Conservation (phyloP, 371 early-diverging fungal species). For the Circinella umbellata region DNA sequence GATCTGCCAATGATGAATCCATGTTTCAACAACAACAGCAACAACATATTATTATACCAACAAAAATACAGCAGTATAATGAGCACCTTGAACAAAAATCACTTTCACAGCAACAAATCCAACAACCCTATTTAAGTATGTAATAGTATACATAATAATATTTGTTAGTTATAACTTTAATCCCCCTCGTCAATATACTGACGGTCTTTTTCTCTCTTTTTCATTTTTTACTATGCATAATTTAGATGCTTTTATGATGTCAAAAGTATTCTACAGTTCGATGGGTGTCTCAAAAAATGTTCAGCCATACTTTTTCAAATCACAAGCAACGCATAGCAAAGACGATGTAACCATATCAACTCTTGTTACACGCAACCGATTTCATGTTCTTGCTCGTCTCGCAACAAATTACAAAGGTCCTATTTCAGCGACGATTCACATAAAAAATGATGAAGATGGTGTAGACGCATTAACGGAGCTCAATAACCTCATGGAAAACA, state of each 20-base stretch:
- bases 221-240: background rate
- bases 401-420: slow-evolving; percentile 62
- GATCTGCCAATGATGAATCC: slow-evolving; percentile 30
- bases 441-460: slow-evolving; percentile 37
- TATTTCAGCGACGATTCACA: slow-evolving; percentile 54
- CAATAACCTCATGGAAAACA: slow-evolving; percentile 27
- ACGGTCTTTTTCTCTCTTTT: background rate
- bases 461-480: slow-evolving; percentile 33
- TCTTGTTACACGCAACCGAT: slow-evolving; percentile 61
- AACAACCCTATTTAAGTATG: background rate
- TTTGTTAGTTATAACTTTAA: too few species aligned
- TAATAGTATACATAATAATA: background rate
- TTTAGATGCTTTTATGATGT: slow-evolving; percentile 54
- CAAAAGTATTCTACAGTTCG: slow-evolving; percentile 63
- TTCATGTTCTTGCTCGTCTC: slow-evolving; percentile 52
- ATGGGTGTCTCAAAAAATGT: slow-evolving; percentile 67
- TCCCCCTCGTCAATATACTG: too few species aligned
- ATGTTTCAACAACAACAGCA: slow-evolving; percentile 54
- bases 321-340: slow-evolving; percentile 43
- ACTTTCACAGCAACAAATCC: background rate
- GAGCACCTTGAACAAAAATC: slow-evolving; percentile 10
- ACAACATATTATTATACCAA: slow-evolving; percentile 38
- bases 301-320: slow-evolving; percentile 63
- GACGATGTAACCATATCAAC: slow-evolving; percentile 69
- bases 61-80: slow-evolving; percentile 60